Base-by-base conservation (phyloP, 192 early-diverging fungal genomes). In the Phycomyces nitens region DNA sequence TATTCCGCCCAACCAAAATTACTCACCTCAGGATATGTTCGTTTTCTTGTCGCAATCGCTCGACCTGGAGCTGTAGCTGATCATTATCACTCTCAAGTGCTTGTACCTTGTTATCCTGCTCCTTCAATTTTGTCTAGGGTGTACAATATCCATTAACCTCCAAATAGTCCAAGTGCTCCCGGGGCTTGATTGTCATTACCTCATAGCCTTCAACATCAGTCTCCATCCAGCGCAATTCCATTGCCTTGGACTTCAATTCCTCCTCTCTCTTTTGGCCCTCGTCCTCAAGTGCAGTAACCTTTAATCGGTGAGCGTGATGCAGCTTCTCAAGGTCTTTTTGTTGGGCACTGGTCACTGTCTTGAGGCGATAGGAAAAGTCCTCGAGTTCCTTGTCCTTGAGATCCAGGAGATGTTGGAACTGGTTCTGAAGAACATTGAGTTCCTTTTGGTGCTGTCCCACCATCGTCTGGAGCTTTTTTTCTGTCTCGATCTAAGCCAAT, bases 161-260 rank as follows among this genome's bases (percentile, higher is more conserved):
- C 29, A 34, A 34, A 2, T 34, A 34, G 29, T 34, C 29, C 34
- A 58, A 18, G n/a, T 6, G 18, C n/a, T 6, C 39, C 26, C 6
- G 20, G 34, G 24, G 38, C 40, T 63, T n/a, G 24, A 11, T 43
- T 18, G 26, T 38, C 41, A 51, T 69, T 64, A 66, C 69, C 53
- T 77, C 76, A 34, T 74, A 70, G 29, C 64, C 54, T 34, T 74
- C 65, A 21, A 64, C 58, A 34, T 77, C 75, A 14, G 69, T 67
- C 24, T 73, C 72, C 50, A 77, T 59, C 75, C 75, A 77, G 14
- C 60, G 52, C 26, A 70, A 53, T 60, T 77, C 75, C 27, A 77
- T 58, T 1, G 64, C n/a, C n/a, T 64, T 69, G 12, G 42, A 61
- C 53, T 73, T 72, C 23, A 77, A 16, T 40, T 71, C 39, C 27